Conservation (phyloP, 208 protist genomes). For the Leishmania aethiopica region DNA sequence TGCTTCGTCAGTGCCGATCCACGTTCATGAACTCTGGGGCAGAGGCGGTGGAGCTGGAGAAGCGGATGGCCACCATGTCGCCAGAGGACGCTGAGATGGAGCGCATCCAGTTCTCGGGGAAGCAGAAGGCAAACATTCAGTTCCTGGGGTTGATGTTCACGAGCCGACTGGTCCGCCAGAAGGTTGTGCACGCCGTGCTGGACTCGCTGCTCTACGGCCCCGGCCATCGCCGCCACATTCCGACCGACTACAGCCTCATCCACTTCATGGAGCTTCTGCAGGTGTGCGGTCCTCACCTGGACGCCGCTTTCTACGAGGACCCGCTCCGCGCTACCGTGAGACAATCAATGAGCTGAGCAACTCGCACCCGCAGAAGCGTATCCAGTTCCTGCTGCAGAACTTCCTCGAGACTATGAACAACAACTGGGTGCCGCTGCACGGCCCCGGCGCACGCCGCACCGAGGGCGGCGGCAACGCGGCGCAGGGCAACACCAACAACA, state of each 20-base stretch:
- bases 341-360: constrained; percentile 56
- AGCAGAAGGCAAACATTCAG: constrained; percentile 88
- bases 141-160: constrained; percentile 84
- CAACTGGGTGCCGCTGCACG: constrained; percentile 77
- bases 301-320: constrained; percentile 42
- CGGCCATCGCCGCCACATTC: constrained; percentile 57
- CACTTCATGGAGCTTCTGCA: constrained; percentile 86
- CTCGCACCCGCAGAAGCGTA: constrained; percentile 65
- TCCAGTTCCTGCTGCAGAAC: constrained; percentile 81
- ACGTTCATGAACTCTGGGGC: constrained; percentile 69
- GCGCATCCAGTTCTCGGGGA: constrained; percentile 63
- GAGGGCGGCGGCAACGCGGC: constrained; percentile 1
- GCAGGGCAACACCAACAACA: constrained; percentile 6
- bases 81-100: constrained; percentile 64
- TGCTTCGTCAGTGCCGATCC: constrained; percentile 72
- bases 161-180: constrained; percentile 54
- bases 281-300: constrained; percentile 67
- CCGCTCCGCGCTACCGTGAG: constrained; percentile 43
- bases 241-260: constrained; percentile 69
- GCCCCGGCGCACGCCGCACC: constrained; percentile 26
- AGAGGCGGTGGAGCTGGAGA: constrained; percentile 47
- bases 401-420: constrained; percentile 83
- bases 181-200: constrained; percentile 67
- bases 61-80: constrained; percentile 44
- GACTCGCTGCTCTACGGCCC: constrained; percentile 76